A percentile compares a stretch with the other conserved stretches of the same genome.
Conservation (phyloP, 768 basidiomycete genomes). For the Hysterangium stoloniferum region DNA sequence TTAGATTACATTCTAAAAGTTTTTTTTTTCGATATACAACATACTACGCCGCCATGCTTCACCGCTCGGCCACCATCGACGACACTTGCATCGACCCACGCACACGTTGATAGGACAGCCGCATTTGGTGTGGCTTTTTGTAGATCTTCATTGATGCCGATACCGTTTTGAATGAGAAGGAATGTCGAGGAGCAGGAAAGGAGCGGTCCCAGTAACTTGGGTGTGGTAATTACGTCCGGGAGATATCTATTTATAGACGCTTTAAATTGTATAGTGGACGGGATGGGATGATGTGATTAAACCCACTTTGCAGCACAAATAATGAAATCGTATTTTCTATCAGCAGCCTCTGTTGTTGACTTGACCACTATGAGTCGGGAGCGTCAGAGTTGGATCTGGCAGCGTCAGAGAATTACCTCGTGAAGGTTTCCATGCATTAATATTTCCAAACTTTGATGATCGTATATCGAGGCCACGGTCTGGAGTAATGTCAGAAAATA, state of each 20-base stretch:
- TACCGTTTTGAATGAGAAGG: conserved; percentile 28
- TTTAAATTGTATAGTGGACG: background rate
- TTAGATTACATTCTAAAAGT: too few species aligned
- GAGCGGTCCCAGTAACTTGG: conserved; percentile 21
- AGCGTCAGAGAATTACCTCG: conserved; percentile 7
- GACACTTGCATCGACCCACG: conserved; percentile 26
- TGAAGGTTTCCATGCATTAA: conserved; percentile 13
- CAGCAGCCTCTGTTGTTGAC: conserved; percentile 23
- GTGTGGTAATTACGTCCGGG: conserved; percentile 11
- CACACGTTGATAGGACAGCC: conserved; percentile 24
- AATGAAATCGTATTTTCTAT: conserved; percentile 20
- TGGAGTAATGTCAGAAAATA: background rate
- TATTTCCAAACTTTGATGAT: conserved; percentile 1
- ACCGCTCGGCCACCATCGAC: conserved; percentile 21
- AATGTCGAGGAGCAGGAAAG: conserved; percentile 18
- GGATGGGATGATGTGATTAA: background rate
- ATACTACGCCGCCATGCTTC: conserved; percentile 19
- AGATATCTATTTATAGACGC: conserved; percentile 8
- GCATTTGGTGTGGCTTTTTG: conserved; percentile 9
- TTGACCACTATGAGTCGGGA: conserved; percentile 6
- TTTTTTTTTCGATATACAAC: background rate
- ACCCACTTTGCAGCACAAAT: conserved; percentile 22
- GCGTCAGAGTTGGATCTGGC: background rate
- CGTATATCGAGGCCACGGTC: conserved; percentile 7
- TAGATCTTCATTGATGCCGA: conserved; percentile 24